Base-by-base conservation (phyloP, 2,329 filamentous ascomycete genomes). In the Aspergillus sp. region DNA sequence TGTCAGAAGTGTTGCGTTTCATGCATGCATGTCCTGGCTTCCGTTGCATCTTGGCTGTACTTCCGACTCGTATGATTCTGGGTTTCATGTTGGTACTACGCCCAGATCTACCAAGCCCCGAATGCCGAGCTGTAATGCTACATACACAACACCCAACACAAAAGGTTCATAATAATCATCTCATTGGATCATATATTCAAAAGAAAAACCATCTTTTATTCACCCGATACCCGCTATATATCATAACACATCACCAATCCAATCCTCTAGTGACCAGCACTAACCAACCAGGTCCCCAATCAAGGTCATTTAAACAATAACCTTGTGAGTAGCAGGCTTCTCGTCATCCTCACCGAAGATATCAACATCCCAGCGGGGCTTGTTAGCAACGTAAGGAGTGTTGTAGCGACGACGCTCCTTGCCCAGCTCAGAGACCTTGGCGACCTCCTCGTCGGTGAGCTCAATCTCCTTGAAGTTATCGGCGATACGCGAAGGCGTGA, bases 321-420 rank as follows among this genome's bases (percentile, higher is more conserved):
- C 79, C 73, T 83, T 76, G 73, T 84, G 76, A 31, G 69, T 71
- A 58, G 83, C 81, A 7, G 67, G 58, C 74, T 81, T 77, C 78
- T 87, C 84, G 65, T 79, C 79, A 51, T 80, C 78, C 60, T 85
- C 83, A 59, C 74, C 72, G 64, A 84, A 87, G 69, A 86, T 77
- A 73, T 87, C 76, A 62, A 87, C 80, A 62, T 83, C 75, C 85
- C 85, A 87, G 63, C 78, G 77, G 45, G 82, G 82, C 62, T 76
- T 76, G 71, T 85, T 74, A 14, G 69, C 68, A 58, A 58, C 45
- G 52, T 69, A 74, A 20, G 75, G 75, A 7, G 61, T 69, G 63
- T 77, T 77, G 68, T 73, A 77, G 29, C 75, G 75, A 56, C 64
- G 67, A 11, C 69, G 73, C 49, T 74, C 60, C 39, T 72, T 67